Base-by-base conservation (phyloP, 2,329 filamentous ascomycete species). In the Paracoccidioides lutzii region DNA sequence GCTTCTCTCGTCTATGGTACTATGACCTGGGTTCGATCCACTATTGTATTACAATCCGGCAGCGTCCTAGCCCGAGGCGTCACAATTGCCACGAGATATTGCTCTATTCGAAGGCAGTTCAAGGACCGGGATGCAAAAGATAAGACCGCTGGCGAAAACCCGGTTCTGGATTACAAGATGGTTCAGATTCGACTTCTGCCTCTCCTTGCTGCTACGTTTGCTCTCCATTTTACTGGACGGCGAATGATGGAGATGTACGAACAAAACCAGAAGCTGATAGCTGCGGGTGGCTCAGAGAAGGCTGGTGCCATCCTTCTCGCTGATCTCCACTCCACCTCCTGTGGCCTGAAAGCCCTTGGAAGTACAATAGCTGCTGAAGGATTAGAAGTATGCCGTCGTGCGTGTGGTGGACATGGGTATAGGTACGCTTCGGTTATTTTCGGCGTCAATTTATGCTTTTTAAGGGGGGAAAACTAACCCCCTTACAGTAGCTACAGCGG, bases 141-240 rank as follows among this genome's bases (percentile, higher is more conserved):
- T 41, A 75, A 73, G 42, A 75, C 78, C 59, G 67, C 73, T 30
- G 81, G 79, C 4, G 87, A 90, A 73, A 88, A 83, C 66, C 83
- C 85, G 63, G 87, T 90, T 1, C 74, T 90, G 33, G 85, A 90
- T 74, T 90, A 90, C 71, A 87, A 85, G 59, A 89, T 88, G 81
- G 86, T 90, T 6, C 85, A 89, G 67, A 80, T 85, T 64, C 80
- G 87, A 50, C 75, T 90, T 2, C 73, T 90, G 28, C 85, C 87
- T 0, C 75, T 90, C 3, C 74, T 90, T 7, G 86, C 86, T 0
- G 79, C 85, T 1, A 86, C 84, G 1, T 90, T 85, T 60, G 86
- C 87, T n/a, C 75, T 90, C 10, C 85, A 88, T 69, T 90, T 89
- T 66, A 89, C 87, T 22, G 86, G 87, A 37, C 81, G 83, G 55